A percentile compares a stretch with the other conserved stretches of the same genome.
Conservation (phyloP, 179 eudicot genomes). For the Drosera spatulata region DNA sequence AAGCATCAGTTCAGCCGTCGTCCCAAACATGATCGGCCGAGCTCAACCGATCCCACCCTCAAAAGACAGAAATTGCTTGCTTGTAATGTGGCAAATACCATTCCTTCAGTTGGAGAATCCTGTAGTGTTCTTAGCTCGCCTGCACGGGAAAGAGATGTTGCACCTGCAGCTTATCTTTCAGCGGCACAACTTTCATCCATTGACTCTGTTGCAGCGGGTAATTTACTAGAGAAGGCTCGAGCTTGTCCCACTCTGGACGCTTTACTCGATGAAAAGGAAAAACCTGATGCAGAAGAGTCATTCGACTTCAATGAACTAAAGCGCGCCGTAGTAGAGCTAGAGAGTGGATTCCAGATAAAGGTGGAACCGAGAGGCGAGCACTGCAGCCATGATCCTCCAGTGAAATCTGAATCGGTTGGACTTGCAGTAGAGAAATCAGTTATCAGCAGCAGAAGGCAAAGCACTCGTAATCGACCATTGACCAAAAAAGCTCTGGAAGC, state of each 20-base stretch:
- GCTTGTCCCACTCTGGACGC: no score
- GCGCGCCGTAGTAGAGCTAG: slow-evolving; percentile 1
- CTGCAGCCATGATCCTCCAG: neutral
- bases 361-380: slow-evolving; percentile 6
- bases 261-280: neutral
- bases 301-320: no score
- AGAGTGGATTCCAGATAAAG: slow-evolving; percentile 27
- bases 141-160: slow-evolving; percentile 11
- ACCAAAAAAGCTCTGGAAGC: slow-evolving; percentile 59
- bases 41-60: slow-evolving; percentile 8
- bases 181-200: slow-evolving; percentile 8
- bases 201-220: slow-evolving; percentile 8
- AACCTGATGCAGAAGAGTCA: slow-evolving; percentile 3
- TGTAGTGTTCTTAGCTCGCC: slow-evolving; percentile 28
- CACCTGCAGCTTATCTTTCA: slow-evolving; percentile 11
- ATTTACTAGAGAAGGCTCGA: slow-evolving; percentile 8
- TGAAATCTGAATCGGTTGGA: neutral
- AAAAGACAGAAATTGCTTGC: slow-evolving; percentile 29
- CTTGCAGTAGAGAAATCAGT: slow-evolving; percentile 11
- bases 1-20: slow-evolving; percentile 29
- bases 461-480: slow-evolving; percentile 48
- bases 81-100: slow-evolving; percentile 18
- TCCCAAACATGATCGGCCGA: slow-evolving; percentile 9
- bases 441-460: slow-evolving; percentile 26
- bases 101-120: neutral